Evolutionary conservation across 2,329 filamentous ascomycete species (phyloP).

Genomic region (Endoconidiophora laricicola): DNA sequence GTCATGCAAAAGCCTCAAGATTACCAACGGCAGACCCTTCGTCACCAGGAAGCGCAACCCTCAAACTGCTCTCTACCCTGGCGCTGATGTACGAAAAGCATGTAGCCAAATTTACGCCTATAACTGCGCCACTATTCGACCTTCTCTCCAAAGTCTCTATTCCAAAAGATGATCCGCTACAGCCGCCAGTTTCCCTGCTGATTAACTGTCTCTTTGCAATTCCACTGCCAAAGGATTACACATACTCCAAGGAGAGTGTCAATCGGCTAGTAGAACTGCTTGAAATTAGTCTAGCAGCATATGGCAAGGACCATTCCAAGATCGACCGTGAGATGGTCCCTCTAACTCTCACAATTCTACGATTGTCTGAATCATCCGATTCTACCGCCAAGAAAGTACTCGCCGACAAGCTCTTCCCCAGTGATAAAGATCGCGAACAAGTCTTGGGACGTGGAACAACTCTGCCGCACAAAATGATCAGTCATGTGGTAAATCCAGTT

Average conservation of each 20-base stretch:
- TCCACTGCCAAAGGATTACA: constrained; percentile 13
- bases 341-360: constrained; percentile 11
- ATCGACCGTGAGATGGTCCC: constrained; percentile 10
- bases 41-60: constrained; percentile 14
- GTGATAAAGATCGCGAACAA: constrained; percentile 54
- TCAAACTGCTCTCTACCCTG: constrained; percentile 15
- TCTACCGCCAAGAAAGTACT: constrained; percentile 36
- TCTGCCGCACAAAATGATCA: constrained; percentile 59
- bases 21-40: constrained; percentile 14
- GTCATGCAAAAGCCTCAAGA: constrained; percentile 12
- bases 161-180: constrained; percentile 12
- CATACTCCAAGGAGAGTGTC: constrained; percentile 11
- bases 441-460: constrained; percentile 63
- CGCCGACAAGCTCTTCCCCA: constrained; percentile 54
- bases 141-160: constrained; percentile 13
- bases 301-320: constrained; percentile 9
- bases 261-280: constrained; percentile 4
- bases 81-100: constrained; percentile 14
- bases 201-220: constrained; percentile 15
- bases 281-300: constrained; percentile 3
- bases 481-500: constrained; percentile 56
- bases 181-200: constrained; percentile 15
- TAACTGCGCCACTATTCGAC: constrained; percentile 13
- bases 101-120: constrained; percentile 13
- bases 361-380: constrained; percentile 12